A percentile compares a stretch with the other conserved stretches of the same genome.
phyloP scores from a whole-genome alignment of 129 eudicot genomes.

The Calendula officinalis region DNA sequence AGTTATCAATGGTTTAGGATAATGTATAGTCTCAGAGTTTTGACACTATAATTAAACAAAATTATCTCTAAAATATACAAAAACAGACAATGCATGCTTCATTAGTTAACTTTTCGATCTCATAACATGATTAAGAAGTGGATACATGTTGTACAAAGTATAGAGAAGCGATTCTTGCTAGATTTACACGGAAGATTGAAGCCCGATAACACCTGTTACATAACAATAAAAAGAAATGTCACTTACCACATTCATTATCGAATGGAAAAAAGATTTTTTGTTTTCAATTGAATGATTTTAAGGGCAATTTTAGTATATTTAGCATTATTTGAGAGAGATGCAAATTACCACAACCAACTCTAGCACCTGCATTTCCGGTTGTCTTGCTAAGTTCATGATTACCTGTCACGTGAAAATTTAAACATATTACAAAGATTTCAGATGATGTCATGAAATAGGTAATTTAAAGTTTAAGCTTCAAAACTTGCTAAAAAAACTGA shows the following conservation, averaged over 20 bases:
- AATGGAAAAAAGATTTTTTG: constrained; percentile 5
- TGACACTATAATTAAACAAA: not conserved
- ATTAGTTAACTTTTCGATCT: not conserved
- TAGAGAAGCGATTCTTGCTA: not conserved
- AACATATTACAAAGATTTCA: not conserved
- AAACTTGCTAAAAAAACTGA: not conserved
- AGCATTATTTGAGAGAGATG: not conserved
- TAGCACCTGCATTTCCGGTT: constrained; percentile 97
- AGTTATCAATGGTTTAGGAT: not conserved
- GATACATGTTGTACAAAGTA: constrained; percentile 27
- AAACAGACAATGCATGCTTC: constrained; percentile 17
- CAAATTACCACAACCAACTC: constrained; percentile 91
- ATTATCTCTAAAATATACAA: not conserved
- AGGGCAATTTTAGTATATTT: not conserved
- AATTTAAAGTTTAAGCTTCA: not conserved
- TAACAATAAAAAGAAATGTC: constrained; percentile 17
- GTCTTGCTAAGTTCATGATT: constrained; percentile 97
- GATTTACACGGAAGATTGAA: constrained; percentile 61
- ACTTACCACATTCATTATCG: constrained; percentile 3
- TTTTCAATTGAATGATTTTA: not conserved
- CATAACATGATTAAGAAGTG: constrained; percentile 29
- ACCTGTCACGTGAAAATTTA: constrained; percentile 46
- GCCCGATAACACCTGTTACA: constrained; percentile 70
- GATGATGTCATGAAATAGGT: not conserved
- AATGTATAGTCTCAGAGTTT: constrained; percentile 1